Evolutionary conservation across 2,329 filamentous ascomycete species (phyloP), one percentile per base, ranked within the genome.

Genomic region (Massarina eburnea): DNA sequence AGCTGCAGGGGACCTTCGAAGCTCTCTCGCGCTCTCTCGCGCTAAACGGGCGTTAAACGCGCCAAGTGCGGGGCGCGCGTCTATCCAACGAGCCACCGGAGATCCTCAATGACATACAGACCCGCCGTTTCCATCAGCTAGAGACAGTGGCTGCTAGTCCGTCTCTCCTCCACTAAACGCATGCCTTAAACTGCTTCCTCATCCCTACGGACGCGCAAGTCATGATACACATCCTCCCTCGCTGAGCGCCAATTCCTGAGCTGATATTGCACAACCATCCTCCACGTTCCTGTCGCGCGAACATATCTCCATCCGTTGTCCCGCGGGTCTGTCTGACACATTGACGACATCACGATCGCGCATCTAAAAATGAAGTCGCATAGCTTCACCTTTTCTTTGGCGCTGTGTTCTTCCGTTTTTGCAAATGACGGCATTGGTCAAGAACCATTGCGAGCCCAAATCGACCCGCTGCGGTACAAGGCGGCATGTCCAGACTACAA

Each of bases 401-500:
- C 54, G 1, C 27, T 29, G 6, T 58, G 14, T 38, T 61, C 3
- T 10, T 46, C 47, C 10, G 26, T 24, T 9, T 41, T 18, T 21
- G 39, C 39, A 2, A 54, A 48, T 19, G 54, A 51, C 2, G 57
- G 48, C 20, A 49, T 38, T n/a, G 35, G 53, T 3, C 67, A 69
- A 51, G 66, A 70, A 34, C 65, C 63, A 21, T 29, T 70, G 20
- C 54, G 41, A 39, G 48, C 45, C 9, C 51, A 50, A 3, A 58
- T 70, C 37, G 66, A 70, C 37, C 64, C 62, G 14, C 55, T 56
- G 20, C 70, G 66, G 42, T 70, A 68, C 49, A 61, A 56, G 47
- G 60, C 64, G 48, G 81, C 79, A 34, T 89, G 85, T 68, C 85
- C 85, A 2, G 82, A 88, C 63, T 89, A 88, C 66, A 76, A 76